phyloP scores from a whole-genome alignment of 2,329 filamentous ascomycete species.

The Fusarium humuli region DNA sequence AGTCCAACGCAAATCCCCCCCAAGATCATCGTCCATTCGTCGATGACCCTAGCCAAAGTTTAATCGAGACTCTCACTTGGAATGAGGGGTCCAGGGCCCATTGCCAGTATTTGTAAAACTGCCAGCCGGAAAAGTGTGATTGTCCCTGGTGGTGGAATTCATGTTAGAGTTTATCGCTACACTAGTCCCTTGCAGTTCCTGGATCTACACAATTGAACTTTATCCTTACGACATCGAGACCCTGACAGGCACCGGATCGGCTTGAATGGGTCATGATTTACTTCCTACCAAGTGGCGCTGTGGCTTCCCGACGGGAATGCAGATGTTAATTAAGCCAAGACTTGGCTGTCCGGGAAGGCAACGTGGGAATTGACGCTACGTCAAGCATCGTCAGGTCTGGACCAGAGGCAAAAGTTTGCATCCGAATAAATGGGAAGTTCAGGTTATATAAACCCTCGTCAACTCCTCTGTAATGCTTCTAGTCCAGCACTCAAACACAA shows the following conservation, averaged over 20 bases:
- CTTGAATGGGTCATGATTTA: not conserved
- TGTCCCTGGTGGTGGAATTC: slow-evolving; percentile 21
- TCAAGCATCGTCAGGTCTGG: slow-evolving; percentile 7
- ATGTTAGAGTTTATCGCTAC: not conserved
- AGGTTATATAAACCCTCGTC: not conserved
- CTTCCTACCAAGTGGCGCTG: slow-evolving; percentile 2
- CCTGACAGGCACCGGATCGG: not conserved
- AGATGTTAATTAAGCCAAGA: slow-evolving; percentile 3
- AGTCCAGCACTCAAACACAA: not conserved
- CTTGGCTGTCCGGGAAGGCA: not conserved
- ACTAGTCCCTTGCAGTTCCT: not conserved
- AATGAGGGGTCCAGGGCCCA: slow-evolving; percentile 5
- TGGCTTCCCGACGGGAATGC: slow-evolving; percentile 13
- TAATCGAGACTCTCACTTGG: slow-evolving; percentile 9
- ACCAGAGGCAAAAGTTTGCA: not conserved
- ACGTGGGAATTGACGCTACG: not conserved
- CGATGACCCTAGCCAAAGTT: not conserved
- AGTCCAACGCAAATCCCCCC: not conserved
- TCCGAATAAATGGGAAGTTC: too few species aligned
- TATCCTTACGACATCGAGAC: not conserved
- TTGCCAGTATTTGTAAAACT: not conserved
- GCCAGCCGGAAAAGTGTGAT: slow-evolving; percentile 2
- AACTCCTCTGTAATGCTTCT: not conserved
- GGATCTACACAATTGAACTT: not conserved
- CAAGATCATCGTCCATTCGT: not conserved